phyloP scores from a whole-genome alignment of 1,284 basidiomycete species.

The Ceratorhiza oryzae-sativae region DNA sequence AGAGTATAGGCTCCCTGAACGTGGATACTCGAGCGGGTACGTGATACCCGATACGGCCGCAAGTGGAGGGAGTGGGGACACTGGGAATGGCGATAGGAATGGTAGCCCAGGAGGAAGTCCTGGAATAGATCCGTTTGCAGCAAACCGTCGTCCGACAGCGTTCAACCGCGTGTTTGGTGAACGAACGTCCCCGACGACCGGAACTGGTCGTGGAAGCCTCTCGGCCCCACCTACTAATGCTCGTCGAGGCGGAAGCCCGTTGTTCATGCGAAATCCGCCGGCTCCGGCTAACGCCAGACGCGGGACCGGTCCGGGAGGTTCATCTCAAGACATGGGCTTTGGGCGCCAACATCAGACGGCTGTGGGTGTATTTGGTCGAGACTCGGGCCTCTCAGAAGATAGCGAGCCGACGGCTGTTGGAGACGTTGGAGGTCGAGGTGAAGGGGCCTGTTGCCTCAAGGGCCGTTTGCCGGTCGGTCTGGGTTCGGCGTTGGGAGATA shows the following conservation, averaged over 20 bases:
- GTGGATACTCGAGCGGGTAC: slow-evolving; percentile 26
- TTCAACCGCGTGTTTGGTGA: slow-evolving; percentile 36
- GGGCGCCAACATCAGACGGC: slow-evolving; percentile 27
- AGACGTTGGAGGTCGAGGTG: slow-evolving; percentile 24
- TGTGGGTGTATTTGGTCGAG: background rate
- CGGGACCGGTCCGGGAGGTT: background rate
- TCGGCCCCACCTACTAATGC: background rate
- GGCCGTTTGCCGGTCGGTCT: slow-evolving; percentile 29
- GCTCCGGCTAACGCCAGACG: background rate
- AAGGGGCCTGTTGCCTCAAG: slow-evolving; percentile 18
- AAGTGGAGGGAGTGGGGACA: slow-evolving; percentile 2
- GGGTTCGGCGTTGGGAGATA: slow-evolving; percentile 15
- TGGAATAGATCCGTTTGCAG: slow-evolving; percentile 24
- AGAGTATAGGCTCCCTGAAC: slow-evolving; percentile 22
- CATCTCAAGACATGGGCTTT: slow-evolving; percentile 34
- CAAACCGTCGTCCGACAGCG: slow-evolving; percentile 25
- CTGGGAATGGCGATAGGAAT: background rate
- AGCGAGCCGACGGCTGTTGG: slow-evolving; percentile 30
- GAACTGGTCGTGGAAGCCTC: slow-evolving; percentile 4
- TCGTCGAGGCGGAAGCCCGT: slow-evolving; percentile 3
- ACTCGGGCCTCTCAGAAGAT: slow-evolving; percentile 18
- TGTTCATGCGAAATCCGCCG: background rate
- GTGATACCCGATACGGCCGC: background rate
- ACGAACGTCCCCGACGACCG: slow-evolving; percentile 5
- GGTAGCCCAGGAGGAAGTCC: slow-evolving; percentile 17